Percentiles rank a stretch among this genome's conserved stretches.
Evolutionary conservation across 192 early-diverging fungal genomes (phyloP).

Genomic region (Spizellomyces sp.): DNA sequence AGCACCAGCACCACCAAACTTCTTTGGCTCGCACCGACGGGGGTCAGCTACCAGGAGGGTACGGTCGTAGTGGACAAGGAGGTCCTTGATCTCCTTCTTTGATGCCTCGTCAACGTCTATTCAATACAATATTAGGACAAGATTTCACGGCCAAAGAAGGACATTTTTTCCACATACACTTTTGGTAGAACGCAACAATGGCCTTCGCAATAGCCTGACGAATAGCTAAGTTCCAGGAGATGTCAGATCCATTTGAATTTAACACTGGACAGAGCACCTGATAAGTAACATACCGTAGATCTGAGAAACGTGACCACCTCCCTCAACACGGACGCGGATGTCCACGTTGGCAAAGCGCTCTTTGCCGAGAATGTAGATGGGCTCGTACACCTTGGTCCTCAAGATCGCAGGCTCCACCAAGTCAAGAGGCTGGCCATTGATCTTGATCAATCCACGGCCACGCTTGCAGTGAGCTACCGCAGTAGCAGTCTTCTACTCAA

Average conservation of each 20-base stretch:
- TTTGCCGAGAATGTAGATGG: conserved; percentile 92
- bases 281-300: conserved; percentile 69
- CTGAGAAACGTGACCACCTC: conserved; percentile 97
- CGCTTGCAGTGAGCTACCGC: conserved; percentile 99
- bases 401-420: conserved; percentile 97
- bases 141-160: background rate
- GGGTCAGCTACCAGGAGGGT: conserved; percentile 98
- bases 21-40: conserved; percentile 99
- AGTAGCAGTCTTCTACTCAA: conserved; percentile 90
- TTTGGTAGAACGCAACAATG: conserved; percentile 98
- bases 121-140: background rate
- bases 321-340: conserved; percentile 95
- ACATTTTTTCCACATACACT: conserved; percentile 61
- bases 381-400: conserved; percentile 98
- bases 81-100: conserved; percentile 99
- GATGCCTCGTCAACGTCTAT: conserved; percentile 94
- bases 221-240: conserved; percentile 59
- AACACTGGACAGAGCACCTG: background rate
- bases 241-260: background rate
- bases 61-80: conserved; percentile 89
- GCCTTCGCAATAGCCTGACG: conserved; percentile 99
- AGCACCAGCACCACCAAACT: conserved; percentile 99
- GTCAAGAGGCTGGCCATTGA: conserved; percentile 96
- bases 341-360: conserved; percentile 96
- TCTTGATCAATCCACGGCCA: conserved; percentile 94